A percentile compares a stretch with the other conserved stretches of the same genome.
These are phyloP conservation scores for Pichia ethanolica DNA, from an alignment of 805 yeast genomes.

Conservation along the genomic window DNA sequence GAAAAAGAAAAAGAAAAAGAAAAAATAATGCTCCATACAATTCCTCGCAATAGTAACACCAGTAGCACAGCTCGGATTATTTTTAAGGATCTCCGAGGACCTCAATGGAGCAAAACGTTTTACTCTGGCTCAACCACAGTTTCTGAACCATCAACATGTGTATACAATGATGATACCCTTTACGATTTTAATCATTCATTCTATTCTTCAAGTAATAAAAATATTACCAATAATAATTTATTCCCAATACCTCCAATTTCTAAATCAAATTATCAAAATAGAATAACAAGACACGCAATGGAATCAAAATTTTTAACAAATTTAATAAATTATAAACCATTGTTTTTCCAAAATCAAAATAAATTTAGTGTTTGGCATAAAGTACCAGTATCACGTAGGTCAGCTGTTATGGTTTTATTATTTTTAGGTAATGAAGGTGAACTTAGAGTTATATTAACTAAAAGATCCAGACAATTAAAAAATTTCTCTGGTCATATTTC, in stretches of 20 bases:
- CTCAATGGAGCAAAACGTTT: background rate
- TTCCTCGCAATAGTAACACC: background rate
- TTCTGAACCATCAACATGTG: too few relatives aligned
- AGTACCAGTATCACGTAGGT: constrained; percentile 60
- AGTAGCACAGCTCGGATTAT: background rate
- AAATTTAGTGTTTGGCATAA: constrained; percentile 49
- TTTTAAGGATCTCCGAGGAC: background rate
- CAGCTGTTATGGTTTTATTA: constrained; percentile 71
- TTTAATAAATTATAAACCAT: constrained; percentile 28
- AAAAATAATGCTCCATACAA: too few relatives aligned
- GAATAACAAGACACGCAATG: constrained; percentile 16
- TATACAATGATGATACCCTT: too few relatives aligned
- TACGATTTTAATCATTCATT: too few relatives aligned
- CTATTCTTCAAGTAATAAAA: background rate
- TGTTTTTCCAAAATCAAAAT: constrained; percentile 26
- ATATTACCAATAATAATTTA: too few relatives aligned
- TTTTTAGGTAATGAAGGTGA: constrained; percentile 71
- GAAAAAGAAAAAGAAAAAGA: too few relatives aligned
- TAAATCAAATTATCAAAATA: constrained; percentile 3
- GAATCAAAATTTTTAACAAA: constrained; percentile 30
- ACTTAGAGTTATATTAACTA: constrained; percentile 69
- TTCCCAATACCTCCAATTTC: constrained; percentile 4
- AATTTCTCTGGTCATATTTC: constrained; percentile 88
- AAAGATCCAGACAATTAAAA: constrained; percentile 59
- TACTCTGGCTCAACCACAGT: background rate